Base-by-base conservation (phyloP, 139 green algal species). In the Chlorella sp. region DNA sequence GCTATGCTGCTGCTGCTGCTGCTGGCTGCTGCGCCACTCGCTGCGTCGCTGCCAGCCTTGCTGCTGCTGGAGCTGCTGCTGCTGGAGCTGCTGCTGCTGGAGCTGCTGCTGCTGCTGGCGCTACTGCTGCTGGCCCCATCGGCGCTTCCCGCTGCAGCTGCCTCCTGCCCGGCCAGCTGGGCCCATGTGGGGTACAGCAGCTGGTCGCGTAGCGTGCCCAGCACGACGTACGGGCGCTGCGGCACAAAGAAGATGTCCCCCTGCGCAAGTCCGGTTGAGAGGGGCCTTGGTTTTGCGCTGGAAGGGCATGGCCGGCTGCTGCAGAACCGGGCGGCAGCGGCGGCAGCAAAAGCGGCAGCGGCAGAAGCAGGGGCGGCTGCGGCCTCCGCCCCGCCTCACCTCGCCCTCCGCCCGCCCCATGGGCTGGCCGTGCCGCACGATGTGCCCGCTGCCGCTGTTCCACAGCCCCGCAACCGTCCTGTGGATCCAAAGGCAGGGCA, bases 221-320 rank as follows among this genome's bases (percentile, higher is more conserved):
- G 92, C 62, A 99, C 96, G 90, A 99, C 94, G 90, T 99, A 99
- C 0, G 97, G 97, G 75, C 93, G 91, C 90, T 99, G 97, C 14
- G 97, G 97, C 80, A 99, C 86, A 88, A 99, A 86, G 56, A 86
- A 86, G 32, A 86, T 81, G 48, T 81, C 83, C 4, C 74, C 83
- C 73, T 74, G 82, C 46, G 40, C 36, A 32, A 3, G 34, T 16
- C 68, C 46, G 14, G 26, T 70, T 40, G 28, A 32, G 28, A 65
- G 56, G 22, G 56, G 56, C 56, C 9, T 5, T 65, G 56, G 22
- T 16, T 20, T 3, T 24, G 30, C 56, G 30, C 56, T n/a, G n/a
- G n/a, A 20, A 65, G 56, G 13, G 56, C 22, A 65, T 20, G 56
- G 56, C 9, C 13, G 56, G 56, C 56, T 4, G n/a, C n/a, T n/a